Conservation (phyloP, 202 grass and related monocot genomes). For the Eragrostis tef region DNA sequence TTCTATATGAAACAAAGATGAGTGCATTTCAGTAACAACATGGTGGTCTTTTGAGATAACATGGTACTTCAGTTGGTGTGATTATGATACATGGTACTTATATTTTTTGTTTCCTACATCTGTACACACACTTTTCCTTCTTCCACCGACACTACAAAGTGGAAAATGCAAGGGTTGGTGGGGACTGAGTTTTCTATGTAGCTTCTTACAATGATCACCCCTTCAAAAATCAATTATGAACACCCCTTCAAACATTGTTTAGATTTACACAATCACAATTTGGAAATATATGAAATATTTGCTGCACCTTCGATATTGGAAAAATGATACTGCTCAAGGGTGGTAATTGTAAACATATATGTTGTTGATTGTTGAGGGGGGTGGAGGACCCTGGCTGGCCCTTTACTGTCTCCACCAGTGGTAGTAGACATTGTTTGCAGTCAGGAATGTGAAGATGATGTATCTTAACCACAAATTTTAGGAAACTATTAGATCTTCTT, state of each 20-base stretch:
- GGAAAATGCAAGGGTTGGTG: not conserved
- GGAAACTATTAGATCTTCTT: not conserved
- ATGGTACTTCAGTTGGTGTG: not conserved
- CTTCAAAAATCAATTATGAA: no score
- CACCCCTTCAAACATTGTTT: not conserved
- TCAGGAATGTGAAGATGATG: not conserved
- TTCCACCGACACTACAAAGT: no score
- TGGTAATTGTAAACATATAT: not conserved
- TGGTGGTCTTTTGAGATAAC: not conserved
- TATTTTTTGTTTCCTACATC: not conserved
- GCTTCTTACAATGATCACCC: not conserved
- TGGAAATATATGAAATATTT: not conserved
- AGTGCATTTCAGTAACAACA: not conserved
- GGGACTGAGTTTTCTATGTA: not conserved
- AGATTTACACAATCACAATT: not conserved
- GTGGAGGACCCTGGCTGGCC: no score
- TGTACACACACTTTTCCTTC: not conserved
- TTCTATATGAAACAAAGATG: conserved; percentile 5
- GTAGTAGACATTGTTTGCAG: no score
- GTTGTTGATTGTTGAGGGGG: not conserved
- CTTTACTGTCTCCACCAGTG: no score
- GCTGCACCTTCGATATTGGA: not conserved
- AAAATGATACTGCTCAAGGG: not conserved
- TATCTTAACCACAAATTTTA: not conserved
- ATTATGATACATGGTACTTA: not conserved